Evolutionary conservation across 805 yeast genomes (phyloP).

Genomic region (Schwanniomyces sp.): DNA sequence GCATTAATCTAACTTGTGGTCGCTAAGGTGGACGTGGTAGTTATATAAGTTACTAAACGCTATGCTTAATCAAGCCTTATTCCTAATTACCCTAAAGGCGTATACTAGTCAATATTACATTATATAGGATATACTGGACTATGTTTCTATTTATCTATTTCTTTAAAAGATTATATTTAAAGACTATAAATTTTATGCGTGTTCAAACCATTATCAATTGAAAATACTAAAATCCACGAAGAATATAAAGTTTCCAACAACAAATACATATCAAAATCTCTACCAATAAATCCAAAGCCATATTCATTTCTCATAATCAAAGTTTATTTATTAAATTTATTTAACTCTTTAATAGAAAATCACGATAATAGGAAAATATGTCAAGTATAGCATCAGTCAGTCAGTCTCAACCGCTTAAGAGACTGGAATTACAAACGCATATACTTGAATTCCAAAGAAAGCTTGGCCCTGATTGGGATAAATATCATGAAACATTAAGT

Average conservation of each 20-base stretch:
- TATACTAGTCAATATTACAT: no score
- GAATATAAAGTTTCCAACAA: background rate
- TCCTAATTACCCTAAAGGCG: no score
- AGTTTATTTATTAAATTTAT: background rate
- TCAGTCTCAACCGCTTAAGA: slow-evolving; percentile 15
- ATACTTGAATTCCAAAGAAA: slow-evolving; percentile 71
- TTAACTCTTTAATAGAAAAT: background rate
- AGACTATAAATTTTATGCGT: background rate
- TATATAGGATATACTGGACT: background rate
- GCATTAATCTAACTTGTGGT: no score
- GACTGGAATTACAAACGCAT: slow-evolving; percentile 42
- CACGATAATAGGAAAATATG: background rate
- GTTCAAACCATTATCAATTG: background rate
- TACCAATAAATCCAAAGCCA: no score
- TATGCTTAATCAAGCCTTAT: no score
- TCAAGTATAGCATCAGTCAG: slow-evolving; percentile 4
- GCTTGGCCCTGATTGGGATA: slow-evolving; percentile 82
- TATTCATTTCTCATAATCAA: background rate
- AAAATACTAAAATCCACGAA: background rate
- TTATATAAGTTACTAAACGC: no score
- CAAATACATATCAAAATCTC: background rate
- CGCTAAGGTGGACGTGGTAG: no score
- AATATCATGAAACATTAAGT: slow-evolving; percentile 77
- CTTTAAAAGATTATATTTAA: background rate
- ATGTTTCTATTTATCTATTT: background rate